Conservation (phyloP, 192 early-diverging fungal genomes). For the Bifiguratus adelaidae region DNA sequence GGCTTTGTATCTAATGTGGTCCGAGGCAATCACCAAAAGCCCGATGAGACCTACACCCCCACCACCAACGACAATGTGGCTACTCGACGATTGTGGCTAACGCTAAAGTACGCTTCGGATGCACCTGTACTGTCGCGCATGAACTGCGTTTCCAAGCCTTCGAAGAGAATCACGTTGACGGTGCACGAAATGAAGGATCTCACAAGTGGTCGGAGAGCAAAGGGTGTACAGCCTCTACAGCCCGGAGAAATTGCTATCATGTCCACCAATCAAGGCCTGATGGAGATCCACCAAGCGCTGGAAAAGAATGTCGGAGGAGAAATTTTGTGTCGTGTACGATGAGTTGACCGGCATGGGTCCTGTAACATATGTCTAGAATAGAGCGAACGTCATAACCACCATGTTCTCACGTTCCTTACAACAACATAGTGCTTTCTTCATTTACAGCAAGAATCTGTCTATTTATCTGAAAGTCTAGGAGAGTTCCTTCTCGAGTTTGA, state of each 20-base stretch:
- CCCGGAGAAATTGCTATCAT: conserved; percentile 91
- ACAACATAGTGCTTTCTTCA: not conserved
- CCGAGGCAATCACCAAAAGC: conserved; percentile 68
- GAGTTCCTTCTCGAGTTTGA: not conserved
- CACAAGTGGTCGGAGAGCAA: conserved; percentile 56
- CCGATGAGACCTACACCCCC: conserved; percentile 58
- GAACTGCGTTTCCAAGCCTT: conserved; percentile 77
- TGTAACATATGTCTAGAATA: not conserved
- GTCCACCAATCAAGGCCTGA: conserved; percentile 73
- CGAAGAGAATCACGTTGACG: conserved; percentile 67
- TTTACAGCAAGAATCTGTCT: too few species aligned
- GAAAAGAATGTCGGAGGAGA: conserved; percentile 79
- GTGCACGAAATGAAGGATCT: conserved; percentile 72
- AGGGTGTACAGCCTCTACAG: conserved; percentile 71
- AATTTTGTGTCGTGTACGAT: conserved; percentile 56
- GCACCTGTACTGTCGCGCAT: conserved; percentile 70
- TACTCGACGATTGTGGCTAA: conserved; percentile 81
- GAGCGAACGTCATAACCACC: not conserved
- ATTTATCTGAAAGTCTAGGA: not conserved
- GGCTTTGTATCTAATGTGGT: conserved; percentile 78
- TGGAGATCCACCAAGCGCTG: conserved; percentile 87
- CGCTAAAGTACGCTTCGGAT: conserved; percentile 87
- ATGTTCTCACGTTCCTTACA: not conserved
- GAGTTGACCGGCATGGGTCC: not conserved
- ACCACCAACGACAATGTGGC: conserved; percentile 78